A percentile compares a stretch with the other conserved stretches of the same genome.
Evolutionary conservation across 768 basidiomycete species (phyloP).

Genomic region (Hysterangium stoloniferum): DNA sequence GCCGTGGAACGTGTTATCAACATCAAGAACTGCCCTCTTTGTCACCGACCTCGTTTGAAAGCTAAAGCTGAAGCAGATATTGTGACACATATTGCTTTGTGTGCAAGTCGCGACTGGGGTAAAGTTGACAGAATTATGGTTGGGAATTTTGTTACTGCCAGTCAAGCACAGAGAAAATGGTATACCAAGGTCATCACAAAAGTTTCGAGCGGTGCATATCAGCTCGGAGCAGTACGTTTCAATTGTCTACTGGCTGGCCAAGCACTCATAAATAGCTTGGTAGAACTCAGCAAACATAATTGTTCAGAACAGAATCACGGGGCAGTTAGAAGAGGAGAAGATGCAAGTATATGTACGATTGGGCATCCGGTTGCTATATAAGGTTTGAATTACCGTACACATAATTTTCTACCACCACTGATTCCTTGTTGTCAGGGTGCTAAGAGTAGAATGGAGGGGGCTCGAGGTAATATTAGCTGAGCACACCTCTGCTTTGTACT

Average conservation of each 20-base stretch:
- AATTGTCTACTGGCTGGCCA: constrained; percentile 3
- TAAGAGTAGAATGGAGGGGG: constrained; percentile 83
- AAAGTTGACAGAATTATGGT: constrained; percentile 85
- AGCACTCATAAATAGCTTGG: background rate
- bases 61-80: constrained; percentile 90
- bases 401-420: background rate
- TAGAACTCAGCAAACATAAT: constrained; percentile 98
- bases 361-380: constrained; percentile 89
- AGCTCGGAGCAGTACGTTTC: constrained; percentile 73
- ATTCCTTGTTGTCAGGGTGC: constrained; percentile 48
- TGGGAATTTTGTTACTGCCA: constrained; percentile 88
- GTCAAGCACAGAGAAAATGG: constrained; percentile 96
- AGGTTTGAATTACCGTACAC: constrained; percentile 31
- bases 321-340: constrained; percentile 94
- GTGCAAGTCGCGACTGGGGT: constrained; percentile 89
- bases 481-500: constrained; percentile 1
- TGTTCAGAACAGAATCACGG: constrained; percentile 88
- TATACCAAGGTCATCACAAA: constrained; percentile 86
- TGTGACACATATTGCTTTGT: constrained; percentile 93
- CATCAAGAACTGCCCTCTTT: constrained; percentile 89
- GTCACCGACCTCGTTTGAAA: constrained; percentile 79
- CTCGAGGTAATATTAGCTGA: constrained; percentile 43
- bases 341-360: constrained; percentile 93
- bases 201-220: constrained; percentile 80
- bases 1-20: constrained; percentile 85